Percentiles rank a stretch among this genome's conserved stretches.
Evolutionary conservation across 176 grass and related monocot genomes (phyloP).

Genomic region (Oryza meridionalis): DNA sequence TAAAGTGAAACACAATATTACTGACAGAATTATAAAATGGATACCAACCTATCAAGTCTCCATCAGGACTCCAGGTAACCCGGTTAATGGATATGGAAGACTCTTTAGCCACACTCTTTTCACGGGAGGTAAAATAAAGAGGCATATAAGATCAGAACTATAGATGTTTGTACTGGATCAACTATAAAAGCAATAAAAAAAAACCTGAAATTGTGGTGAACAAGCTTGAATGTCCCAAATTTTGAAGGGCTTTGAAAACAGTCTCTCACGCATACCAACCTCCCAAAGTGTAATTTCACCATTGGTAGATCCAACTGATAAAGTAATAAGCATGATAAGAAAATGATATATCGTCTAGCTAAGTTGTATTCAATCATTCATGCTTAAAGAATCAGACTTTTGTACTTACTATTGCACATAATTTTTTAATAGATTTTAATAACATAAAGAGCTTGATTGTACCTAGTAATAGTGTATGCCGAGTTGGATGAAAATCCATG

Average conservation of each 20-base stretch:
- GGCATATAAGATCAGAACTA: slow-evolving; percentile 29
- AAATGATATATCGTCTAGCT: slow-evolving; percentile 12
- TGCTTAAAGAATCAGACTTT: slow-evolving; percentile 7
- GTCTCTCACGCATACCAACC: slow-evolving; percentile 72
- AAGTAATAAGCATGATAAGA: slow-evolving; percentile 28
- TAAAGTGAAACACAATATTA: slow-evolving; percentile 6
- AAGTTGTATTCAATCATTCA: slow-evolving; percentile 13
- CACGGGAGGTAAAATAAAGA: slow-evolving; percentile 41
- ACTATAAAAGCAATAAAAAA: slow-evolving; percentile 36
- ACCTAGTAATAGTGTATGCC: slow-evolving; percentile 90
- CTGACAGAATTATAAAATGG: slow-evolving; percentile 12
- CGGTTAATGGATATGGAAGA: slow-evolving; percentile 70
- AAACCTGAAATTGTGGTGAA: slow-evolving; percentile 72
- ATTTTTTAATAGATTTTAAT: slow-evolving; percentile 17
- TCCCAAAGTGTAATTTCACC: slow-evolving; percentile 94
- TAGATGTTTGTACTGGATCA: slow-evolving; percentile 29
- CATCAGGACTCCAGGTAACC: slow-evolving; percentile 96
- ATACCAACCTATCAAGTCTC: slow-evolving; percentile 83
- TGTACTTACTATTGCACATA: neutral
- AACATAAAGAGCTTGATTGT: slow-evolving; percentile 28
- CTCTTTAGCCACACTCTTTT: slow-evolving; percentile 73
- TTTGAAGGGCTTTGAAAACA: slow-evolving; percentile 87
- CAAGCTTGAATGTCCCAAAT: slow-evolving; percentile 64
- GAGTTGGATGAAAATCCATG: slow-evolving; percentile 97
- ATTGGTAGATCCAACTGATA: slow-evolving; percentile 77